Base-by-base conservation (phyloP, 441 rosid species). In the Sinapis alba region DNA sequence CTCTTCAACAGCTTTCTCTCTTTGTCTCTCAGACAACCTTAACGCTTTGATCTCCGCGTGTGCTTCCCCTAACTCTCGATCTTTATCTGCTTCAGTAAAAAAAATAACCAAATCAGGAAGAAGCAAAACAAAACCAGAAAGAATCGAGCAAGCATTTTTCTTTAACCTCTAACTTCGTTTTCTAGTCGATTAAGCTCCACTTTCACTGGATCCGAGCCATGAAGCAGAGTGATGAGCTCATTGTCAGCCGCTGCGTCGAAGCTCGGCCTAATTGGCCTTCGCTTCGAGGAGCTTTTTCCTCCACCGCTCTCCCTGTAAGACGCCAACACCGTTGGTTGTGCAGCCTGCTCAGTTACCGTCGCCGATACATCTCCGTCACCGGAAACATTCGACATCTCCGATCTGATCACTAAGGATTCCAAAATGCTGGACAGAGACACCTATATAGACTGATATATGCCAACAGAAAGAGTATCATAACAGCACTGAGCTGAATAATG, bases 171-270 rank as follows among this genome's bases (percentile, higher is more conserved):
- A 78, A 93, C 96, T 81, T 93, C 97, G 68, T 95, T 95, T 85
- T 95, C 97, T 34, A 93, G 88, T 76, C 99, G 98, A 87, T 93
- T 93, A 77, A 95, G 97, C 86, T 95, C 98, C 27, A 95, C 83
- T 81, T 93, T 95, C 65, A 95, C 97, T 86, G 96, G 99, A 95
- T 95, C 98, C 89, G 99, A 95, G 41, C 99, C 98, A 82, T 93
- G 99, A 64, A 93, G 87, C 76, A 90, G 45, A 24, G 97, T 88
- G 11, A 93, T 93, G 80, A 91, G 83, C 83, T 93, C 98, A 73
- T 90, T 95, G 69, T 95, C 99, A 13, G 96, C 93, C 7, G 66
- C 70, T 2, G 72, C 80, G 78, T 95, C 98, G 36, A 95, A 87
- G 88, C 98, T 90, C 38, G 90, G 92, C 83, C 91, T 86, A 47